These are phyloP conservation scores for Clonostachys solani DNA, from an alignment of 2,329 filamentous ascomycete genomes.

Conservation along the genomic window DNA sequence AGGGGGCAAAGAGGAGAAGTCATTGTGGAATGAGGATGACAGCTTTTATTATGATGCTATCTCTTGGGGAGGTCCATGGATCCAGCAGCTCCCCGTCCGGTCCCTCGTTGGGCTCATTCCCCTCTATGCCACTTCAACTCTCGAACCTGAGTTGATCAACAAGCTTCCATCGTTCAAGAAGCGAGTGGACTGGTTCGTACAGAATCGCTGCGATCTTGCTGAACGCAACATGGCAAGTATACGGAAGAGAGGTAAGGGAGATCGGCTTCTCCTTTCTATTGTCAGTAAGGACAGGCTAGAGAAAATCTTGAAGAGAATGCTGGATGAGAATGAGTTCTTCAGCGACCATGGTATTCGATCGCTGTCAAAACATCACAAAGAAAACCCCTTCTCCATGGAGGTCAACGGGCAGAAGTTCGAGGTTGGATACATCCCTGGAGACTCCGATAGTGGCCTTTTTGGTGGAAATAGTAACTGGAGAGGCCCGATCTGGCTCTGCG, in stretches of 20 bases:
- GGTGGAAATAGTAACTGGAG: constrained; percentile 98
- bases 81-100: constrained; percentile 85
- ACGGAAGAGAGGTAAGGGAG: constrained; percentile 81
- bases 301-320: constrained; percentile 86
- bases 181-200: constrained; percentile 89
- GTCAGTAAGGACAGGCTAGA: constrained; percentile 91
- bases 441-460: constrained; percentile 92
- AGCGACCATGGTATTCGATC: constrained; percentile 88
- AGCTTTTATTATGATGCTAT: constrained; percentile 99
- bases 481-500: constrained; percentile 91
- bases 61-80: constrained; percentile 90
- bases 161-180: constrained; percentile 91
- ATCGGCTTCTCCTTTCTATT: constrained; percentile 81
- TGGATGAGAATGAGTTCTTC: constrained; percentile 91
- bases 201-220: constrained; percentile 80
- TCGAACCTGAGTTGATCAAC: constrained; percentile 92
- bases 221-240: constrained; percentile 95
- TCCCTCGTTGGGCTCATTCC: constrained; percentile 93
- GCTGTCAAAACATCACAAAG: constrained; percentile 85
- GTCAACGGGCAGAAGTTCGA: constrained; percentile 88
- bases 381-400: constrained; percentile 90
- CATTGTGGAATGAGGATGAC: constrained; percentile 93
- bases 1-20: constrained; percentile 68
- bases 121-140: constrained; percentile 83
- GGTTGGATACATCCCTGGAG: constrained; percentile 88